These are phyloP conservation scores for Arachnomyces sp. DNA, from an alignment of 2,329 filamentous ascomycete species.

Conservation along the genomic window DNA sequence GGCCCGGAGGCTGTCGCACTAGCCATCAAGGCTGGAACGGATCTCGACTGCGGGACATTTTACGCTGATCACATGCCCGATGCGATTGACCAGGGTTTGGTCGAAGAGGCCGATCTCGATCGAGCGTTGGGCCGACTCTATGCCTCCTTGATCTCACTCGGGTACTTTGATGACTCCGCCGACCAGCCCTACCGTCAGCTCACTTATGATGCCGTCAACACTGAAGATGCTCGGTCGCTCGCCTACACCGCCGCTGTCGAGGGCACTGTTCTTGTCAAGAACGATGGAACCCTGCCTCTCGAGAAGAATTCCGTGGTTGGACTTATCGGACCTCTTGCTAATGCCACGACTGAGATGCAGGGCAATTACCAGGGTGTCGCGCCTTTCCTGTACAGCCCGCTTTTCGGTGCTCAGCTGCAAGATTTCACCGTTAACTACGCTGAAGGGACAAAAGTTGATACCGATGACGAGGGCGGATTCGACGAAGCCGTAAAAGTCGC, in stretches of 20 bases:
- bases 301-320: slow-evolving; percentile 38
- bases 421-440: slow-evolving; percentile 42
- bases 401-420: slow-evolving; percentile 44
- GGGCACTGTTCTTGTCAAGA: slow-evolving; percentile 46
- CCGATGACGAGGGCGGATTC: slow-evolving; percentile 24
- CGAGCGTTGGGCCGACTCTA: slow-evolving; percentile 43
- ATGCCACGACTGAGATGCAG: slow-evolving; percentile 50
- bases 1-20: slow-evolving; percentile 42
- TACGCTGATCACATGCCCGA: slow-evolving; percentile 40
- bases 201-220: slow-evolving; percentile 49
- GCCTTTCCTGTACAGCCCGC: slow-evolving; percentile 48
- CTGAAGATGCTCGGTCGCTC: slow-evolving; percentile 46
- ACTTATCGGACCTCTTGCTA: slow-evolving; percentile 53
- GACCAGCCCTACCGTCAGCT: slow-evolving; percentile 44
- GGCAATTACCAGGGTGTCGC: slow-evolving; percentile 53
- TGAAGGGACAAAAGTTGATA: slow-evolving; percentile 27
- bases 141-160: slow-evolving; percentile 41
- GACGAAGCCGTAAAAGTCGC: slow-evolving; percentile 27
- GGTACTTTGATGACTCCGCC: slow-evolving; percentile 45
- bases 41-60: slow-evolving; percentile 47
- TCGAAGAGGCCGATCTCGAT: slow-evolving; percentile 42
- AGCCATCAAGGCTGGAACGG: slow-evolving; percentile 45
- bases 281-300: slow-evolving; percentile 44
- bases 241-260: slow-evolving; percentile 47
- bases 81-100: slow-evolving; percentile 36